Base-by-base conservation (phyloP, 495 filamentous ascomycete species). In the Hypoxylon fragiforme region DNA sequence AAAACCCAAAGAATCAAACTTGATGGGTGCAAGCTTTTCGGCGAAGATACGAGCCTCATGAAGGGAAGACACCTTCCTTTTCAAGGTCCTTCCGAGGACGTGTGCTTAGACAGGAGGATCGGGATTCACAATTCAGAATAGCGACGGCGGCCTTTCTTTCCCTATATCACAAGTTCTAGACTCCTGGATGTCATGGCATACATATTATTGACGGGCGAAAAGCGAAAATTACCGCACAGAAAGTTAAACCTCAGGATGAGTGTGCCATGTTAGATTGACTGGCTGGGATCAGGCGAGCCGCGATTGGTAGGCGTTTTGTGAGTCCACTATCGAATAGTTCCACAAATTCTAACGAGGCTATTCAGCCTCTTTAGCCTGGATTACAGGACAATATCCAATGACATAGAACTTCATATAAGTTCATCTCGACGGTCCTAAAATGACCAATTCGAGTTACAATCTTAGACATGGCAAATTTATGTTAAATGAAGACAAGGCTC, bases 351-450 rank as follows among this genome's bases (percentile, higher is more conserved):
- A 31, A 57, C 47, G 59, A 58, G 58, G 54, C 44, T 47, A 63
- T 66, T 63, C 43, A 63, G 63, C 59, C 63, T 63, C 55, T 57
- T 63, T 66, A 65, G 62, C 62, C 57, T 65, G 57, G 58, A 60
- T 18, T 34, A 44, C 54, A 47, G 50, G 43, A 51, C 55, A 52
- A 63, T 66, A 60, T 63, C 49, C 42, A 60, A 66, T 53, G 38
- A 49, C 54, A 57, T 34, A 24, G 44, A 51, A 50, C 42, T 60
- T 63, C 63, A 66, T 66, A 51, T 60, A 63, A 66, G 46, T 66
- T 63, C 63, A 66, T 66, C 63, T 66, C 60, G 31, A 40, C 47
- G 55, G 14, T 46, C 46, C 45, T 51, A 18, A 46, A 56, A 47
- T 56, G 35, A 43, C 45, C 40, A 32, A 30, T 53, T 46, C 13